Conservation (phyloP, 306 rosid species). For the Glycyrrhiza uralensis region DNA sequence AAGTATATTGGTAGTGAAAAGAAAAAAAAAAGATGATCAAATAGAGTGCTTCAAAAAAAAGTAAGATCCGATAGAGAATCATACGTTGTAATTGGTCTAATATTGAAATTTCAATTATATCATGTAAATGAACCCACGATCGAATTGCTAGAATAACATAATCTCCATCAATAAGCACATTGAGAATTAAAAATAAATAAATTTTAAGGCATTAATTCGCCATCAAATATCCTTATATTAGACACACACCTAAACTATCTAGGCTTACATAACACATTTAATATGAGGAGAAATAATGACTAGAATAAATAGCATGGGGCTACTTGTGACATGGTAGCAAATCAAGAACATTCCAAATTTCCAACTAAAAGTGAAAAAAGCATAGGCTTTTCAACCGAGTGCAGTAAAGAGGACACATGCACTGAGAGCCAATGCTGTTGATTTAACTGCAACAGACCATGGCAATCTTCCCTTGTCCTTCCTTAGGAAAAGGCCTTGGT, state of each 20-base stretch:
- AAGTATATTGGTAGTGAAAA: no score
- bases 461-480: conserved; percentile 63
- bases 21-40: no score
- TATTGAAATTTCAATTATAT: no score
- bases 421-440: conserved; percentile 13
- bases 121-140: no score
- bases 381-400: conserved; percentile 4
- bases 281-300: neutral
- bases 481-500: conserved; percentile 61
- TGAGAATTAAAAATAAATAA: no score
- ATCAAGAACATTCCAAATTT: neutral
- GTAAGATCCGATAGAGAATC: no score
- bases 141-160: no score
- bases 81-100: no score
- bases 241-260: neutral
- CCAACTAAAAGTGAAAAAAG: neutral
- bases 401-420: neutral
- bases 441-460: conserved; percentile 31
- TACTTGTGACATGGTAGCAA: neutral
- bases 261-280: neutral
- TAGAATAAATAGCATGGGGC: neutral
- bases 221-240: no score
- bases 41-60: no score
- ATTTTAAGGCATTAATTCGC: no score
- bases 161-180: no score